These are phyloP conservation scores for Ustilago xerochloae DNA, from an alignment of 1,284 basidiomycete genomes.

Conservation along the genomic window DNA sequence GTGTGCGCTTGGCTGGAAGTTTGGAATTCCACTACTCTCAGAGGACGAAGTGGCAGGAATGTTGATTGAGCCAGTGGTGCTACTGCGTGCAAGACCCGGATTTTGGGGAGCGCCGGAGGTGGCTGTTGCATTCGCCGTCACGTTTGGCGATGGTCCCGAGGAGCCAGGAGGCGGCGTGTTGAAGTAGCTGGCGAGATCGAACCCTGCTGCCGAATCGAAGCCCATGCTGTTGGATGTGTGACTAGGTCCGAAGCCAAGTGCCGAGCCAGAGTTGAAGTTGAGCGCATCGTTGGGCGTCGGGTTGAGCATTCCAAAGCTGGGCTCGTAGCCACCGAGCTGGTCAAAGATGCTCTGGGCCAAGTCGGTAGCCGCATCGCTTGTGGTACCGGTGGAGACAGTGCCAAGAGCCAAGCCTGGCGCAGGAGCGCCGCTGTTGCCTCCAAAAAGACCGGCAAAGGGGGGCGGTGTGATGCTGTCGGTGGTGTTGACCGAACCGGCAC, in stretches of 20 bases:
- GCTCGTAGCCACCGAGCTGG: slow-evolving; percentile 54
- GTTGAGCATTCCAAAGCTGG: slow-evolving; percentile 52
- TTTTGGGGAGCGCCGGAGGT: slow-evolving; percentile 11
- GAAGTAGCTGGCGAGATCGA: slow-evolving; percentile 46
- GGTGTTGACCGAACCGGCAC: slow-evolving; percentile 31
- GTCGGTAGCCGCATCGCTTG: slow-evolving; percentile 40
- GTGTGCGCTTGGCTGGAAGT: slow-evolving; percentile 42
- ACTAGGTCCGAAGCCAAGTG: slow-evolving; percentile 34
- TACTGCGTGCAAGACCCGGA: slow-evolving; percentile 16
- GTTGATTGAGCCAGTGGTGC: slow-evolving; percentile 37
- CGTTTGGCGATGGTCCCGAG: slow-evolving; percentile 29
- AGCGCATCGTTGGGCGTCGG: slow-evolving; percentile 48
- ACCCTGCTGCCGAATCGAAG: slow-evolving; percentile 47
- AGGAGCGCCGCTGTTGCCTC: slow-evolving; percentile 7
- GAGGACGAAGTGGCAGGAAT: slow-evolving; percentile 33
- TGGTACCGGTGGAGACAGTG: slow-evolving; percentile 36
- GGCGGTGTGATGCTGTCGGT: slow-evolving; percentile 48
- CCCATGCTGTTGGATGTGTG: slow-evolving; percentile 52
- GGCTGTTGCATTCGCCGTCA: slow-evolving; percentile 10
- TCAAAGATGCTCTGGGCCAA: slow-evolving; percentile 57
- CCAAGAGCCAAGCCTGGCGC: slow-evolving; percentile 32
- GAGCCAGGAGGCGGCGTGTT: slow-evolving; percentile 39
- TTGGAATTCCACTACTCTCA: slow-evolving; percentile 34
- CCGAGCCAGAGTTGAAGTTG: slow-evolving; percentile 36
- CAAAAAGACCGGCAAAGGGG: slow-evolving; percentile 41